Percentiles rank a stretch among this genome's conserved stretches.
Evolutionary conservation across 306 rosid genomes (phyloP).

Genomic region (Sechiopsis laciniata): DNA sequence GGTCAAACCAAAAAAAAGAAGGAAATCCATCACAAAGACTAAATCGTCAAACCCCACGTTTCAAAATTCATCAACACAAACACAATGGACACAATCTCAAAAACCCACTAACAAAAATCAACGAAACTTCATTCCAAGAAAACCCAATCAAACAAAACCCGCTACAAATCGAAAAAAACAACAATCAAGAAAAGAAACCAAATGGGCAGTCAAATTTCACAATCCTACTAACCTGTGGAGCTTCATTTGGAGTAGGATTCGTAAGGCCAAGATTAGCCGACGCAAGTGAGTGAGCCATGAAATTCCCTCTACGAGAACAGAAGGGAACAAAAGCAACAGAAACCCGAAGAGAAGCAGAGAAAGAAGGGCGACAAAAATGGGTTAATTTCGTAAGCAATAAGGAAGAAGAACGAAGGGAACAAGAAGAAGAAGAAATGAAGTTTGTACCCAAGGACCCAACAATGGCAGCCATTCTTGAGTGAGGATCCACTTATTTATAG

Average conservation of each 20-base stretch:
- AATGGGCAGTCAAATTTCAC: neutral
- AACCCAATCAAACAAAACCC: constrained; percentile 2
- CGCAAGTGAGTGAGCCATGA: constrained; percentile 74
- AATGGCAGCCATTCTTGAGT: constrained; percentile 43
- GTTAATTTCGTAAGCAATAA: constrained; percentile 30
- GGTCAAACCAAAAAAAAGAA: too few relatives aligned
- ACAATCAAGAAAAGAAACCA: neutral
- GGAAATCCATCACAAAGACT: neutral
- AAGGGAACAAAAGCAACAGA: constrained; percentile 36
- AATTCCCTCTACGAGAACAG: constrained; percentile 32
- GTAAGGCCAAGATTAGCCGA: constrained; percentile 86
- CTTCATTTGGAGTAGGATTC: constrained; percentile 43
- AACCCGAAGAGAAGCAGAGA: constrained; percentile 27
- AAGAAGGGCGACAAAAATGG: constrained; percentile 18
- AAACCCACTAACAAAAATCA: neutral
- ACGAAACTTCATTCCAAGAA: neutral
- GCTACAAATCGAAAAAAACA: neutral
- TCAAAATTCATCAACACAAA: neutral
- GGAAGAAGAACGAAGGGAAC: constrained; percentile 31
- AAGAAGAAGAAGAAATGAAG: neutral
- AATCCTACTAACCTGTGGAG: constrained; percentile 40
- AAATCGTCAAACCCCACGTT: neutral
- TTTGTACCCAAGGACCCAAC: constrained; percentile 29
- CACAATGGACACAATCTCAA: neutral
- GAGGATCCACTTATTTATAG: constrained; percentile 42